Base-by-base conservation (phyloP, 495 filamentous ascomycete genomes). In the Trichodelitschia bisporula region DNA sequence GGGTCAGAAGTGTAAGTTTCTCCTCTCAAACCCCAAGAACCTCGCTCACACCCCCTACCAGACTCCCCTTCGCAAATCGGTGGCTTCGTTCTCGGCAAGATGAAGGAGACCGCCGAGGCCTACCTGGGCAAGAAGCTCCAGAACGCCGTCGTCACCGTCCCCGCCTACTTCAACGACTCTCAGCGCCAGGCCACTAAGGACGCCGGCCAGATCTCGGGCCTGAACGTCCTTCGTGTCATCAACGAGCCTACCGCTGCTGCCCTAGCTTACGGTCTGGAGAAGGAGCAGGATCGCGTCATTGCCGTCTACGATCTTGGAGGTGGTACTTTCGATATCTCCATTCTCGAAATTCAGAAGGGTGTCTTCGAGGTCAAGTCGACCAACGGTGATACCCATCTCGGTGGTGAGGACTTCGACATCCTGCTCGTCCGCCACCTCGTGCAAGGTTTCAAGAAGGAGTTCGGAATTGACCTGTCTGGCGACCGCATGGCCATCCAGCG, bases 401-500 rank as follows among this genome's bases (percentile, higher is more conserved):
- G 83, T 66, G 83, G 83, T 55, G 83, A 97, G 57, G 86, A 97
- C 52, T 97, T 97, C 51, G 86, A 97, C 54, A 95, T 97, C 51
- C 61, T 58, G 41, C 74, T 97, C 36, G 86, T 97, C 48, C 89
- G 86, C 45, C 70, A 92, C 65, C 63, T 97, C 20, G 80, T 93
- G 30, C 64, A 75, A 53, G 69, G 89, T 48, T 97, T 97, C 66
- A 93, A 92, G 76, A 78, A 77, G 56, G 79, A 92, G 34, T 75
- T 74, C 18, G 73, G 79, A 31, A 77, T 95, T 36, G 89, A 97
- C 53, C 67, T 97, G 30, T 75, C 76, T 20, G 57, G 56, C 40
- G 86, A 97, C 64, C 83, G 86, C 47, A 95, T 97, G 86, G 86
- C 86, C 35, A 89, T 97, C 43, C 86, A 97, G 64, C 68, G 86